Base-by-base conservation (phyloP, 2,329 filamentous ascomycete species). In the Pseudocercospora fuligena region DNA sequence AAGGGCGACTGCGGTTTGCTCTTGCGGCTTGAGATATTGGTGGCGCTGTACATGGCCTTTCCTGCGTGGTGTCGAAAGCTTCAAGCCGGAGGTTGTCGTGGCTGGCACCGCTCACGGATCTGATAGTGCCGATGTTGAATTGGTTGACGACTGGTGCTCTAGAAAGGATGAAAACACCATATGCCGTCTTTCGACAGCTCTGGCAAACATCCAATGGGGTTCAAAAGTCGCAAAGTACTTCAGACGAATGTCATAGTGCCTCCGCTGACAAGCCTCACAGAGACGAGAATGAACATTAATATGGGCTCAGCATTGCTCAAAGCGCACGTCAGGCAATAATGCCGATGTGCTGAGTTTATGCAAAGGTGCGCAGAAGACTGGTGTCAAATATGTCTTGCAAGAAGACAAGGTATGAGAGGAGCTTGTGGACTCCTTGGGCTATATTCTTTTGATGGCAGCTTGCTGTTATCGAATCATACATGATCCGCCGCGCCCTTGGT, bases 381-480 rank as follows among this genome's bases (percentile, higher is more conserved):
- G 46, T 31, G 46, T 61, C 65, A 63, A 60, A 51, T 29, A 51
- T 61, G 65, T 67, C 65, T 67, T 60, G 31, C 60, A 64, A 62
- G 65, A 67, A 61, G 40, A 43, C 40, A 43, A 66, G 63, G 56
- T 64, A 67, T 67, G 57, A 67, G 56, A 64, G 65, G 61, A 67
- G 65, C 65, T 64, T 62, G 65, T 58, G 60, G 61, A 62, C 63
- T 58, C 60, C 65, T 62, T 67, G 65, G 61, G 59, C 63, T 67
- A 64, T 67, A 67, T 67, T 58, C 3, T 58, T 58, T 57, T 63
- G 60, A 61, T 66, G 65, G 65, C 65, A 66, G 65, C 65, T 66
- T 63, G 65, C 65, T 64, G 65, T 67, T 64, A 67, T 63, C 65
- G 61, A 67, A 64, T 60, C 65, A 67, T 67, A 67, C 65, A 67